Percentiles rank a stretch among this genome's conserved stretches.
phyloP scores from a whole-genome alignment of 2,329 filamentous ascomycete species.

The Harringtonia aguacate region DNA sequence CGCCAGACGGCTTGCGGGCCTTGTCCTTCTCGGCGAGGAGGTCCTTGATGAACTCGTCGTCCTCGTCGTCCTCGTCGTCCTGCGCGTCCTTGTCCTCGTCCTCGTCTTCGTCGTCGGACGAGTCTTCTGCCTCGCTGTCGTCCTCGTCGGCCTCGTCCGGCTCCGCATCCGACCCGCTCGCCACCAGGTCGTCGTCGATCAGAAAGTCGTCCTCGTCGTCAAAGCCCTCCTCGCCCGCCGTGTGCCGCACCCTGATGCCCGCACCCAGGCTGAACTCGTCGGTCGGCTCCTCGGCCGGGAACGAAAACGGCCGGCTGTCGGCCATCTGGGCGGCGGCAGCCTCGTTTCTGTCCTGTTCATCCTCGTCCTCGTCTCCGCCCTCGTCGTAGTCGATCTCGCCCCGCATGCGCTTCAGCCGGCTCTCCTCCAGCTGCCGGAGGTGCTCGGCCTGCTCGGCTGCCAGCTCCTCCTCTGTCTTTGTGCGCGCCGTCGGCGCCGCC shows the following conservation, averaged over 20 bases:
- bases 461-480: constrained; percentile 84
- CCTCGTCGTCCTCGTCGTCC: constrained; percentile 26
- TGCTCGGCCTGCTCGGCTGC: constrained; percentile 65
- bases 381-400: constrained; percentile 64
- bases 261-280: constrained; percentile 50
- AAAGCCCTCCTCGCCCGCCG: constrained; percentile 56
- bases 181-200: constrained; percentile 80
- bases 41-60: constrained; percentile 64
- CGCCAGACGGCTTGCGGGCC: constrained; percentile 37
- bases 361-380: constrained; percentile 35
- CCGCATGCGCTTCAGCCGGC: constrained; percentile 74
- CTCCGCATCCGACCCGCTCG: constrained; percentile 65
- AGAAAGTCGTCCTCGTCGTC: constrained; percentile 94
- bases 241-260: constrained; percentile 46
- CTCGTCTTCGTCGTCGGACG: constrained; percentile 28
- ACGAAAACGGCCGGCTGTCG: constrained; percentile 12
- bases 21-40: constrained; percentile 50
- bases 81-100: constrained; percentile 30
- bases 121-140: constrained; percentile 16
- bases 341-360: constrained; percentile 10
- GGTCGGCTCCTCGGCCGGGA: constrained; percentile 31
- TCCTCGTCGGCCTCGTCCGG: constrained; percentile 42
- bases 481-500: constrained; percentile 75
- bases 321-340: too few species aligned
- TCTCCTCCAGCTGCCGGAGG: constrained; percentile 72